Base-by-base conservation (phyloP, 2,329 filamentous ascomycete species). In the Pseudohalonectria lignicola region DNA sequence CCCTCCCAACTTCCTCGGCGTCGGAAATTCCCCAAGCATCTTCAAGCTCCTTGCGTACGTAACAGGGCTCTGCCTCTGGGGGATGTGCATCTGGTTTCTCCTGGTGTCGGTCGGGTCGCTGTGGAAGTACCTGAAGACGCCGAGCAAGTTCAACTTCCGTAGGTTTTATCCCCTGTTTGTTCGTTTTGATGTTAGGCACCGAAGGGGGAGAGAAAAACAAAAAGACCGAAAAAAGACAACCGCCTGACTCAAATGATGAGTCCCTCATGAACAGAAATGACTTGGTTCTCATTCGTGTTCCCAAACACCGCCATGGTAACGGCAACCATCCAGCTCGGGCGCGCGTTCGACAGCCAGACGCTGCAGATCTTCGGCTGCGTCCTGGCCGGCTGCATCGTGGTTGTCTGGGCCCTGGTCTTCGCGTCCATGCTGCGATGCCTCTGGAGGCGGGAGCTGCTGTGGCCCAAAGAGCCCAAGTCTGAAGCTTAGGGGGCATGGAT, bases 251-350 rank as follows among this genome's bases (percentile, higher is more conserved):
- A n/a, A n/a, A n/a, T n/a, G n/a, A n/a, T n/a, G n/a, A n/a, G n/a
- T n/a, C n/a, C n/a, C n/a, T n/a, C n/a, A n/a, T n/a, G n/a, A n/a
- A 26, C 12, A 26, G 23, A 82, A 15, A 88, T 92, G 82, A 85
- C 79, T 2, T 93, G 84, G 79, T 92, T 81, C 59, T 84, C 77
- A 4, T 90, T 88, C 55, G 70, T 88, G 5, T 88, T 88, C 50
- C 83, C 84, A 2, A 86, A 88, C 48, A 88, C 83, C 0, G 82
- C 81, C 0, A 60, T 86, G 42, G 73, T 71, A 28, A 34, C 79
- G 0, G 81, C 83, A 0, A 92, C 84, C 0, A 78, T 83, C 45
- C 74, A 79, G 2, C 71, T 92, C 36, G 82, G 74, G 1, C 65
- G 68, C 9, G 76, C 76, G 0, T 74, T 84, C 32, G 59, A 70